Conservation (phyloP, 306 rosid species). For the Sicyos edulis region DNA sequence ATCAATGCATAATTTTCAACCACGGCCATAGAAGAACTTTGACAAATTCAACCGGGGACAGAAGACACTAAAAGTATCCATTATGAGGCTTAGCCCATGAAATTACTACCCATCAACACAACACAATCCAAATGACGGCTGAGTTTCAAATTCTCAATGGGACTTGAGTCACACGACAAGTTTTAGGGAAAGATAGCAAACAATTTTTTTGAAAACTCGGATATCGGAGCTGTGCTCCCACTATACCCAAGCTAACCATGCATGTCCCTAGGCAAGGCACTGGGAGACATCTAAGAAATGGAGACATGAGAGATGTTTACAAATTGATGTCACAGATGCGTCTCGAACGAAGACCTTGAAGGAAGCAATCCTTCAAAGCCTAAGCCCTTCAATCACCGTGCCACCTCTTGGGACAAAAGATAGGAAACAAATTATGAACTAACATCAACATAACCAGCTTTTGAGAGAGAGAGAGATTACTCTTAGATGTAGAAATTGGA, state of each 20-base stretch:
- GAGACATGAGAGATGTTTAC: too few species aligned
- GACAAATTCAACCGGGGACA: neutral
- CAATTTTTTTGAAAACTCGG: neutral
- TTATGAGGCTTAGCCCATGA: neutral
- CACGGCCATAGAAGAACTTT: constrained; percentile 6
- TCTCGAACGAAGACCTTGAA: too few species aligned
- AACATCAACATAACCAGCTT: neutral
- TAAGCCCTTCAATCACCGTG: too few species aligned
- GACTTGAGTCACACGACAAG: neutral
- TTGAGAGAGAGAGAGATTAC: constrained; percentile 2
- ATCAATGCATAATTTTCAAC: constrained; percentile 4
- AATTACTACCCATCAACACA: neutral
- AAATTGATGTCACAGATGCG: too few species aligned
- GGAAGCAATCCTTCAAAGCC: too few species aligned
- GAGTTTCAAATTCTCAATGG: neutral
- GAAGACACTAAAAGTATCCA: neutral
- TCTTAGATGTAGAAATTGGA: neutral
- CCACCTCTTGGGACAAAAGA: neutral
- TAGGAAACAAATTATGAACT: neutral
- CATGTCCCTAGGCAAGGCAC: too few species aligned
- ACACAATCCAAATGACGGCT: neutral
- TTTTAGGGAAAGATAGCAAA: neutral
- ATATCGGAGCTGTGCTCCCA: too few species aligned
- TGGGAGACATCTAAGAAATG: neutral
- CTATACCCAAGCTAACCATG: too few species aligned